A percentile compares a stretch with the other conserved stretches of the same genome.
Conservation (phyloP, 106 monocot genomes). For the Allium fistulosum region DNA sequence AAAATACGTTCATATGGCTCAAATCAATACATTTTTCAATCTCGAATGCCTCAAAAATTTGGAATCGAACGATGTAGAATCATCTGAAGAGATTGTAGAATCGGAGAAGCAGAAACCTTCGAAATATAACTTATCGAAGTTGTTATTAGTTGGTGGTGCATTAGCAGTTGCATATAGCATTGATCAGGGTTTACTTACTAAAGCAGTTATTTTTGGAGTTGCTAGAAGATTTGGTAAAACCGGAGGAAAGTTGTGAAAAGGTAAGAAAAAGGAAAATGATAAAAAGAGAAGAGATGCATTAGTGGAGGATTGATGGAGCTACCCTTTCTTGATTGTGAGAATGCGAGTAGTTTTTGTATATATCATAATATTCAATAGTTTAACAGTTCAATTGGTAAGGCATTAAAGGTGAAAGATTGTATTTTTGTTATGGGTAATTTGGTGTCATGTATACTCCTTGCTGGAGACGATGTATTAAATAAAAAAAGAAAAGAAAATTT, state of each 20-base stretch:
- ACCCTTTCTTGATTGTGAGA: background rate
- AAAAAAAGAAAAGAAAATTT: no score
- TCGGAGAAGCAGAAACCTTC: constrained; percentile 32
- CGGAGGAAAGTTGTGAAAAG: constrained; percentile 26
- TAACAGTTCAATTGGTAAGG: no score
- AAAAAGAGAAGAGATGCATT: background rate
- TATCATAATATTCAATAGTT: no score
- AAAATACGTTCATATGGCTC: constrained; percentile 26
- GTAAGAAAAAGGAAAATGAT: background rate
- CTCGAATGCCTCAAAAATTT: constrained; percentile 22
- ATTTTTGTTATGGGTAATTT: no score
- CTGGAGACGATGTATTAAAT: no score
- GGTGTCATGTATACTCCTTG: no score
- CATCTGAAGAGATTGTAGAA: constrained; percentile 23
- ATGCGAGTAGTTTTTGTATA: background rate
- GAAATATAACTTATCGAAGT: constrained; percentile 29
- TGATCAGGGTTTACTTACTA: constrained; percentile 76
- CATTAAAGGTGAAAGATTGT: no score
- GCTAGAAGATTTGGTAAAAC: constrained; percentile 66
- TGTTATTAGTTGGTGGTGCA: constrained; percentile 68
- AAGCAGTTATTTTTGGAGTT: constrained; percentile 84
- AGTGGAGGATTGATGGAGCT: constrained; percentile 3
- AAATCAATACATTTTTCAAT: constrained; percentile 37
- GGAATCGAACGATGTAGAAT: constrained; percentile 10
- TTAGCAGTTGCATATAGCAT: constrained; percentile 65